Conservation (phyloP, 2,329 filamentous ascomycete species). For the Saccharata proteae region DNA sequence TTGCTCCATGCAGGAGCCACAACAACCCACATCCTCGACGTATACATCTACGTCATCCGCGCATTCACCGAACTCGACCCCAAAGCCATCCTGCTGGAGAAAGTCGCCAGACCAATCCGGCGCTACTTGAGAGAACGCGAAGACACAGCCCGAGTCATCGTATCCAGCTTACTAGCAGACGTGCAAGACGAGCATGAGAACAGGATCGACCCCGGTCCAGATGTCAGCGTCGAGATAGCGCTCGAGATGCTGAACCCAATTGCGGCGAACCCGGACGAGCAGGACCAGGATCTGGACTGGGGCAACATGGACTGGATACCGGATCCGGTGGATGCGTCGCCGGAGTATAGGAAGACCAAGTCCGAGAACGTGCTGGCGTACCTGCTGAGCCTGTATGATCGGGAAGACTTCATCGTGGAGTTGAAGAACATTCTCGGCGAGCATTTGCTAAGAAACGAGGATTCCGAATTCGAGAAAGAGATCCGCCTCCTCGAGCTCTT, state of each 20-base stretch:
- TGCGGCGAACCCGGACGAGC: constrained; percentile 39
- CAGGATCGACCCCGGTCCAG: constrained; percentile 43
- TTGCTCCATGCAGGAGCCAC: constrained; percentile 65
- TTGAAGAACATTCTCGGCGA: constrained; percentile 84
- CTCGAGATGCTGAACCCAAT: constrained; percentile 52
- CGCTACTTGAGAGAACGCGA: constrained; percentile 66
- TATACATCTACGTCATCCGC: constrained; percentile 69
- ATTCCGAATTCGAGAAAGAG: constrained; percentile 59
- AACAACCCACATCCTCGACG: constrained; percentile 61
- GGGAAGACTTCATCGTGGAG: constrained; percentile 90
- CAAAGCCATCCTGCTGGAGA: constrained; percentile 64
- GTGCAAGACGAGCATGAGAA: constrained; percentile 34
- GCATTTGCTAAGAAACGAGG: constrained; percentile 54
- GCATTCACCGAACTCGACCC: constrained; percentile 65
- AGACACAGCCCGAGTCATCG: constrained; percentile 67
- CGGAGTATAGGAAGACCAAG: constrained; percentile 78
- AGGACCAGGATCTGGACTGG: constrained; percentile 64
- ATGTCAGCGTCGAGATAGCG: constrained; percentile 56
- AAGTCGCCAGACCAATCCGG: constrained; percentile 61
- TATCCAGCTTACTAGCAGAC: constrained; percentile 58
- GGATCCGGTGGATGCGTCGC: constrained; percentile 82
- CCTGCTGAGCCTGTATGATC: constrained; percentile 75
- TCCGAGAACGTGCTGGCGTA: constrained; percentile 87
- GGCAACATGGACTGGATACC: constrained; percentile 89
- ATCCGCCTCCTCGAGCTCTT: constrained; percentile 71